phyloP scores from a whole-genome alignment of 1,139 yeast species.

The Debaryomycetaceae sp. region DNA sequence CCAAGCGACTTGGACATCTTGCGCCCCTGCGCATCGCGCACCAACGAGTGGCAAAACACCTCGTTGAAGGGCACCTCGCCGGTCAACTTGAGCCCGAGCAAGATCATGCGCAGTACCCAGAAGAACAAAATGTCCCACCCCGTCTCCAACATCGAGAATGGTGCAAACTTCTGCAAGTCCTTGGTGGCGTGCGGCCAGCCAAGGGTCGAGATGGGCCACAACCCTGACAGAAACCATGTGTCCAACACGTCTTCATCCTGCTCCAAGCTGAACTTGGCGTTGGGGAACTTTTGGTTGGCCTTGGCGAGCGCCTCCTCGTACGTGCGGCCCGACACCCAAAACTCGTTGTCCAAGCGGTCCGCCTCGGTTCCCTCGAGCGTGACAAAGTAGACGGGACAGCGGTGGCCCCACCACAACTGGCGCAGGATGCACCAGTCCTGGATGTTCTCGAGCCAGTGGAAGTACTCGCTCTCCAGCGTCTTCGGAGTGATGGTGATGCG shows the following conservation, averaged over 20 bases:
- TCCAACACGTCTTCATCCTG: slow-evolving; percentile 98
- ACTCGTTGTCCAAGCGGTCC: slow-evolving; percentile 59
- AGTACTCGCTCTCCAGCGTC: slow-evolving; percentile 87
- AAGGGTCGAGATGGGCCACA: slow-evolving; percentile 95
- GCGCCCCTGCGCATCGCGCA: slow-evolving; percentile 98
- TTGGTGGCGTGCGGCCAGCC: slow-evolving; percentile 88
- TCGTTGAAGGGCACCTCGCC: slow-evolving; percentile 92
- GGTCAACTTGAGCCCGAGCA: slow-evolving; percentile 84
- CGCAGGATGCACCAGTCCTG: slow-evolving; percentile 99
- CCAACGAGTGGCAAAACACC: slow-evolving; percentile 97
- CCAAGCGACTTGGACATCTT: slow-evolving; percentile 98
- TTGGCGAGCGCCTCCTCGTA: slow-evolving; percentile 78
- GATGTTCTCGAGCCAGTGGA: slow-evolving; percentile 92
- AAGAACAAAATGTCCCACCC: slow-evolving; percentile 99
- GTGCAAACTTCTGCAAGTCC: slow-evolving; percentile 77
- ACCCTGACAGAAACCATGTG: slow-evolving; percentile 97
- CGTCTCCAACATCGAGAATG: slow-evolving; percentile 92
- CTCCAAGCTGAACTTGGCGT: slow-evolving; percentile 65
- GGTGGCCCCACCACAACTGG: slow-evolving; percentile 99
- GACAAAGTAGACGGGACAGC: slow-evolving; percentile 95
- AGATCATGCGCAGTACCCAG: slow-evolving; percentile 98
- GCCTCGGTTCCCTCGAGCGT: slow-evolving; percentile 66
- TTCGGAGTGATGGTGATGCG: slow-evolving; percentile 80
- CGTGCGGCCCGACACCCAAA: slow-evolving; percentile 89
- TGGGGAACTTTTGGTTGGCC: slow-evolving; percentile 73